Evolutionary conservation across 352 stramenopile species (phyloP).

Genomic region (Aphanomyces stellatus): DNA sequence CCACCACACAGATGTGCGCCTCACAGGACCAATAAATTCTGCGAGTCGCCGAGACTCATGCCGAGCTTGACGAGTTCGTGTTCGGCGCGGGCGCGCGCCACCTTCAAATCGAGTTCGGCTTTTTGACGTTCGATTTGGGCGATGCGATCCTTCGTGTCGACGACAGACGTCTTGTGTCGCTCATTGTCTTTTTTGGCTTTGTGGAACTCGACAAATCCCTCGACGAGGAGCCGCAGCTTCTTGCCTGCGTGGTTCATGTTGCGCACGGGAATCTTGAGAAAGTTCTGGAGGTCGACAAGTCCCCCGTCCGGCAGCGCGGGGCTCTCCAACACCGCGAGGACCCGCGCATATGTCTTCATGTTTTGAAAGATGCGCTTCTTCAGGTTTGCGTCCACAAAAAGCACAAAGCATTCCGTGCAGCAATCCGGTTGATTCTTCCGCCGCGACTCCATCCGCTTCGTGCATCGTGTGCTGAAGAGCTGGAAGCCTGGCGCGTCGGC

Average conservation of each 20-base stretch:
- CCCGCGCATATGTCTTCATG: neutral
- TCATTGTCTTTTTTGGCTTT: neutral
- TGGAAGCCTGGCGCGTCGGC: neutral
- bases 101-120: neutral
- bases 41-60: neutral
- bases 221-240: neutral
- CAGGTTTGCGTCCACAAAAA: constrained; percentile 5
- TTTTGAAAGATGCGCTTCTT: constrained; percentile 11
- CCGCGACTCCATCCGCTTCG: neutral
- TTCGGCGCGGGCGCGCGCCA: neutral
- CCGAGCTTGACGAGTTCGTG: neutral
- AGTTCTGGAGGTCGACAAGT: neutral
- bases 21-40: neutral
- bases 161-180: neutral
- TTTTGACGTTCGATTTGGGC: neutral
- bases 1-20: too few relatives aligned
- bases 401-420: neutral
- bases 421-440: constrained; percentile 7
- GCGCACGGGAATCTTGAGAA: constrained; percentile 5
- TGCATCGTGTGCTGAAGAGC: neutral
- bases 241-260: constrained; percentile 9
- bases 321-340: neutral
- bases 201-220: neutral
- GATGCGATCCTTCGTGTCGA: neutral
- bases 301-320: neutral